These are phyloP conservation scores for Myriosclerotinia scirpicola DNA, from an alignment of 2,329 filamentous ascomycete genomes.

Conservation along the genomic window DNA sequence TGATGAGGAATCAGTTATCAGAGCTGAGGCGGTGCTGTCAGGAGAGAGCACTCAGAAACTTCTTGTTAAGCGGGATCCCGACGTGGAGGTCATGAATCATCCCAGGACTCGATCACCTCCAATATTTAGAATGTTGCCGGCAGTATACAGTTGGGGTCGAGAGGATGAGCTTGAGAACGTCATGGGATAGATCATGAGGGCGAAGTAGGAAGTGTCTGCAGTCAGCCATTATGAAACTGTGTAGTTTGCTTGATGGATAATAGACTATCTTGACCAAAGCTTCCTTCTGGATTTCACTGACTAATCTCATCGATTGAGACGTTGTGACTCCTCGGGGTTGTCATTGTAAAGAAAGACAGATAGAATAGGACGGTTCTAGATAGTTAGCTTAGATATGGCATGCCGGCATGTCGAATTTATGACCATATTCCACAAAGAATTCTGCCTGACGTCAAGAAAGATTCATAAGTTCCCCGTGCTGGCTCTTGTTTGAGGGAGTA, in stretches of 20 bases:
- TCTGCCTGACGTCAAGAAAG: too few species aligned
- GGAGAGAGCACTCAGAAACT: not conserved
- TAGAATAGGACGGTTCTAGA: not conserved
- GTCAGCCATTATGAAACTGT: not conserved
- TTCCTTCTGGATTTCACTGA: not conserved
- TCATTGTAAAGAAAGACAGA: not conserved
- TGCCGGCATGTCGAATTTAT: not conserved
- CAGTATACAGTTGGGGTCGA: not conserved
- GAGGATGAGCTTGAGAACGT: not conserved
- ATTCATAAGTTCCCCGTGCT: not conserved
- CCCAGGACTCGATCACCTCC: not conserved
- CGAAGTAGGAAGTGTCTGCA: not conserved
- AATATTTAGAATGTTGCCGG: not conserved
- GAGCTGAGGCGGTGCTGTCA: not conserved
- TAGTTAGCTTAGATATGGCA: not conserved
- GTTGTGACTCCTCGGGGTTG: not conserved
- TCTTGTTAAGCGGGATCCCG: not conserved
- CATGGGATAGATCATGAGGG: not conserved
- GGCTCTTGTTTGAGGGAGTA: not conserved
- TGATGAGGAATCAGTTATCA: slow-evolving; percentile 8
- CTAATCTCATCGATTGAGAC: not conserved
- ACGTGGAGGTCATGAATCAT: not conserved
- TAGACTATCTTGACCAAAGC: not conserved
- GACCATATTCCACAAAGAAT: slow-evolving; percentile 2
- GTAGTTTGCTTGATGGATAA: not conserved